Evolutionary conservation across 768 basidiomycete genomes (phyloP), one percentile per base, ranked within the genome.

Genomic region (Tephrocybe rancida): DNA sequence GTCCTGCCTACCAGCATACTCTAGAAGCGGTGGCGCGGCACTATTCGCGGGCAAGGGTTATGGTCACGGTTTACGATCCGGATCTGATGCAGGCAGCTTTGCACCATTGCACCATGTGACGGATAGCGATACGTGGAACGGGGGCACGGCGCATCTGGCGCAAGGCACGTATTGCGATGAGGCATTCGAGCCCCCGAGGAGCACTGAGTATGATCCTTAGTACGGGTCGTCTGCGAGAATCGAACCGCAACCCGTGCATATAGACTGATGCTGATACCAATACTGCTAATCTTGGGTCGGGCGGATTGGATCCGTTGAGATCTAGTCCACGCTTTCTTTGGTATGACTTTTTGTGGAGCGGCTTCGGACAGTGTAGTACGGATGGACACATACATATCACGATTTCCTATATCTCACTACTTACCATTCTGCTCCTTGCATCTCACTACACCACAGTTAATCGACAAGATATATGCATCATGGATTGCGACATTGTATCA

Each of bases 1-100:
- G 64, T 41, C 2, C 78, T 92, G 5, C 88, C 88, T 1, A 52
- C 66, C 0, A 86, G 67, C 64, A 68, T 81, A 37, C 24, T 44
- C 21, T 18, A 24, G 45, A 27, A 14, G 21, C 6, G 13, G 35
- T 16, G n/a, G n/a, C n/a, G n/a, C n/a, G n/a, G 48, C 34, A 61
- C 52, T 54, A 59, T 57, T 41, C 55, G 63, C 22, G 72, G 66
- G 56, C 54, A 62, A 52, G 68, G 81, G 24, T 0, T 54, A 54
- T n/a, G 53, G 53, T 14, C 53, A 54, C 21, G 42, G 34, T 5
- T 44, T 18, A 5, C 25, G 32, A 1, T 16, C 7, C 6, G 68
- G 70, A 65, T 84, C 84, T 48, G 82, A 85, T 68, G 83, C 83
- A 59, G 85, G 84, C 56, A 80, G 86, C 21, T 89, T 89, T 58